Evolutionary conservation across 306 rosid species (phyloP), one percentile per base, ranked within the genome.

Genomic region (Purshia tridentata): DNA sequence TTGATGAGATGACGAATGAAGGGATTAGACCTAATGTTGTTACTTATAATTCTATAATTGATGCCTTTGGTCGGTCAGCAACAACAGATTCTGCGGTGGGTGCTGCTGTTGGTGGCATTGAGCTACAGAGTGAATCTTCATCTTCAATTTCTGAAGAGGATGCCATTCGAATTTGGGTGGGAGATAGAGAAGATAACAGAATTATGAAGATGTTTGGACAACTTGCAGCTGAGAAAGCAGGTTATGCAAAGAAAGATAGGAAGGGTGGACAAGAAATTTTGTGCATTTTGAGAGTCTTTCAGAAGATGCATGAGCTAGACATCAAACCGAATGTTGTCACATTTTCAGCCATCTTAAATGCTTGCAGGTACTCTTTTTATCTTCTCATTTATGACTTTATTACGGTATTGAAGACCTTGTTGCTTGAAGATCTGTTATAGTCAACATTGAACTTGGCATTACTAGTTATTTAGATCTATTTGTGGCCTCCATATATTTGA

Each of bases 311-410:
- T n/a, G 79, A 76, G 65, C 79, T 82, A 42, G 84, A 87, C 65
- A 87, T 87, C 65, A 87, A 87, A 60, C 89, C 87, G 15, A 87
- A 87, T 47, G 89, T 87, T 18, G 87, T 87, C 66, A 87, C 87
- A 49, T 87, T 87, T 76, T 94, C 98, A 3, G 99, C 97, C 54
- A 94, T 88, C 76, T 77, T 94, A 81, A 94, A 91, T 78, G 97
- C 95, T 47, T 91, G 99, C 99, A 91, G 99, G 99, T 94, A 84
- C 47, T 45, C 20, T 62, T 46, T 69, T 46, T 60, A 39, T 40
- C 41, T 50, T 53, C 44, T 72, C 5, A 15, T 44, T 16, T 47
- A 41, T 20, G 65, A 58, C 53, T 52, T 51, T 14, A 56, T 40
- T 15, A 49, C 54, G 14, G 8, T 59, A 52, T 72, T 4, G 14